phyloP scores from a whole-genome alignment of 352 stramenopile genomes.

The Globisporangium abappressorium region DNA sequence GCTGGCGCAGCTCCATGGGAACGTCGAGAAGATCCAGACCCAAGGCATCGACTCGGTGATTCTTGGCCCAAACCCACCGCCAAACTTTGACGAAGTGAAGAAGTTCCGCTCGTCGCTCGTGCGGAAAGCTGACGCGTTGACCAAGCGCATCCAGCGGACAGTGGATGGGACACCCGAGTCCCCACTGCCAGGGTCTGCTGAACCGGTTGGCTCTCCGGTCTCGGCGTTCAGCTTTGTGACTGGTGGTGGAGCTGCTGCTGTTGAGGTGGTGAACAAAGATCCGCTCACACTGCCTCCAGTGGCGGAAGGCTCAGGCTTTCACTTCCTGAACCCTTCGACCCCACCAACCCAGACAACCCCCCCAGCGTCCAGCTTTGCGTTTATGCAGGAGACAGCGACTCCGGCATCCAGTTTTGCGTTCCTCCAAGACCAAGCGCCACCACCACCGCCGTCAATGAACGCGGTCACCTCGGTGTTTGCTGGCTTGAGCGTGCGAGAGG shows the following conservation, averaged over 20 bases:
- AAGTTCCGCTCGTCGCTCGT: conserved; percentile 69
- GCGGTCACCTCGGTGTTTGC: conserved; percentile 47
- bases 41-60: conserved; percentile 81
- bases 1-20: conserved; percentile 68
- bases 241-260: conserved; percentile 15
- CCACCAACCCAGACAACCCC: conserved; percentile 15
- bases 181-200: neutral
- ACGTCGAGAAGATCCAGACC: conserved; percentile 77
- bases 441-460: conserved; percentile 12
- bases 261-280: conserved; percentile 13
- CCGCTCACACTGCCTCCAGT: conserved; percentile 24
- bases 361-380: conserved; percentile 35
- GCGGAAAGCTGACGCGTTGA: conserved; percentile 55
- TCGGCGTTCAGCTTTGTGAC: conserved; percentile 62
- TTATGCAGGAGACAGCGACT: conserved; percentile 26
- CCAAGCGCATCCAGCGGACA: conserved; percentile 60
- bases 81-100: conserved; percentile 72
- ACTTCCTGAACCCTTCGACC: conserved; percentile 38
- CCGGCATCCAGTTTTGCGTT: conserved; percentile 36
- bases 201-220: conserved; percentile 21
- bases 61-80: conserved; percentile 53
- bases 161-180: conserved; percentile 18
- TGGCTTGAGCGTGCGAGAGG: conserved; percentile 43
- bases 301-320: conserved; percentile 31
- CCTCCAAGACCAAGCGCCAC: conserved; percentile 17